phyloP scores from a whole-genome alignment of 495 filamentous ascomycete species.

The Penicillium silybi region DNA sequence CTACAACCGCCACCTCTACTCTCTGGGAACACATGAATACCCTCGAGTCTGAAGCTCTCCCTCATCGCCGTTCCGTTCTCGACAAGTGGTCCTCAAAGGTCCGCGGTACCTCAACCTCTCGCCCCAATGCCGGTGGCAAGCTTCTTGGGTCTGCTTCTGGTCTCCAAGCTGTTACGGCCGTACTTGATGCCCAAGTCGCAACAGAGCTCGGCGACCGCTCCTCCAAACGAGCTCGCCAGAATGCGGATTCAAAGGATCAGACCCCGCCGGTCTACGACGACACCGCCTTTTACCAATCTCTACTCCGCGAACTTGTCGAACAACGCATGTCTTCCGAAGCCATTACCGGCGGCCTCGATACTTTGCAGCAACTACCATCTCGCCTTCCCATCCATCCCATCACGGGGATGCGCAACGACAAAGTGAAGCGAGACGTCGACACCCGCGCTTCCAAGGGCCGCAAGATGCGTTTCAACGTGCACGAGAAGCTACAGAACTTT shows the following conservation, averaged over 20 bases:
- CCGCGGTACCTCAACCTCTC: slow-evolving; percentile 37
- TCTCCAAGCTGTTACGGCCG: slow-evolving; percentile 62
- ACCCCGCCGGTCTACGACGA: slow-evolving; percentile 73
- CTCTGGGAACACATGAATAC: slow-evolving; percentile 72
- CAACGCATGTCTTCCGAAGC: slow-evolving; percentile 60
- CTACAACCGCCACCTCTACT: slow-evolving; percentile 44
- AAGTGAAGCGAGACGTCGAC: slow-evolving; percentile 78
- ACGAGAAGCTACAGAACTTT: slow-evolving; percentile 97
- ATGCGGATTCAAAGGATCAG: slow-evolving; percentile 1
- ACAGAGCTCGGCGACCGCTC: slow-evolving; percentile 63
- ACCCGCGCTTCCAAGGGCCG: slow-evolving; percentile 93
- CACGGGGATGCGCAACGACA: slow-evolving; percentile 73
- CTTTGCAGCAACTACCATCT: slow-evolving; percentile 33
- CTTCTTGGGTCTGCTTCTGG: slow-evolving; percentile 39
- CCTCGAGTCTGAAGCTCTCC: slow-evolving; percentile 51
- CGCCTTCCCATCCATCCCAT: slow-evolving; percentile 37
- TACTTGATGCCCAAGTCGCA: slow-evolving; percentile 70
- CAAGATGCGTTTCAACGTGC: slow-evolving; percentile 88
- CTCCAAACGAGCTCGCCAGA: slow-evolving; percentile 47
- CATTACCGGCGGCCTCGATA: slow-evolving; percentile 43
- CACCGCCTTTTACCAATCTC: slow-evolving; percentile 84
- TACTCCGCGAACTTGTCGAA: slow-evolving; percentile 88
- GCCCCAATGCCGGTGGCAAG: slow-evolving; percentile 39
- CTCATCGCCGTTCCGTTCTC: slow-evolving; percentile 40
- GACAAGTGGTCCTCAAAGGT: slow-evolving; percentile 53